Conservation (phyloP, 331 rosid genomes). For the Saraca asoca region DNA sequence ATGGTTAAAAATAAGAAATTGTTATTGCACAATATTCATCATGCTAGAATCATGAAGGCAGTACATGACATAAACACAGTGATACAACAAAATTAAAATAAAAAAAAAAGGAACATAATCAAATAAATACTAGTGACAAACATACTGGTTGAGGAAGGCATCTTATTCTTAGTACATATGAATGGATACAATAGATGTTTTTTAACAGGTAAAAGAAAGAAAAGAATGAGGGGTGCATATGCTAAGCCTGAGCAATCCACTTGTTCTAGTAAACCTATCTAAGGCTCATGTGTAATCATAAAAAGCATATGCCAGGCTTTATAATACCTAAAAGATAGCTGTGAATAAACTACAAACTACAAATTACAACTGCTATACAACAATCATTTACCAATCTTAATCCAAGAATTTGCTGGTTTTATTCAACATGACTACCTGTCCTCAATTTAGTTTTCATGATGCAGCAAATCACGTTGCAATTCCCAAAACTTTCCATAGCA, state of each 20-base stretch:
- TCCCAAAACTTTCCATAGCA: neutral
- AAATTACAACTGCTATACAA: neutral
- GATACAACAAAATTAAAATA: no score
- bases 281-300: neutral
- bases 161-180: neutral
- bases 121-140: neutral
- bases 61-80: no score
- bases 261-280: neutral
- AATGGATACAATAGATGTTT: neutral
- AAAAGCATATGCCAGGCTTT: neutral
- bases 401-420: neutral
- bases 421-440: neutral
- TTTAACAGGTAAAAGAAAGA: neutral
- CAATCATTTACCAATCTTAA: neutral
- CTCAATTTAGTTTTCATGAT: slow-evolving; percentile 1
- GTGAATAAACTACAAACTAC: no score
- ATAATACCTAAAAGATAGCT: neutral
- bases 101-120: no score
- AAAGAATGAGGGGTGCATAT: neutral
- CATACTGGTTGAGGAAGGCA: neutral
- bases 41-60: no score
- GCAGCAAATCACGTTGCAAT: neutral
- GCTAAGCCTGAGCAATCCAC: neutral
- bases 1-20: neutral
- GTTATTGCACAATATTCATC: no score